Percentiles rank a stretch among this genome's conserved stretches.
These are phyloP conservation scores for Picochlorum sp. DNA, from an alignment of 139 green algal genomes.

Conservation along the genomic window DNA sequence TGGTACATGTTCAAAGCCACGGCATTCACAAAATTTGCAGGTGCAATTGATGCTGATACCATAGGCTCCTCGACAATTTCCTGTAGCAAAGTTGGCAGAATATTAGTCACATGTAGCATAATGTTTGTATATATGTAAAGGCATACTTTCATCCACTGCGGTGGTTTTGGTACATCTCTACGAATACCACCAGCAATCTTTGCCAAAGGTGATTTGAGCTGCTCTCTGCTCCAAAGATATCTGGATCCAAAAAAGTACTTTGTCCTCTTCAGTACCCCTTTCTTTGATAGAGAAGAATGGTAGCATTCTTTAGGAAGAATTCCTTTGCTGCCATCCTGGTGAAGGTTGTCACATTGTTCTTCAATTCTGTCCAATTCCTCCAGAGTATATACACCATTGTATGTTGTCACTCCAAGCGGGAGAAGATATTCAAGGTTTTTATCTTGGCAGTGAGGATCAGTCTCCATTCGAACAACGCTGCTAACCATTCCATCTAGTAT, in stretches of 20 bases:
- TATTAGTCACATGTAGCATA: slow-evolving; percentile 3
- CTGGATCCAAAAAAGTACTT: slow-evolving; percentile 68
- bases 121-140: slow-evolving; percentile 2
- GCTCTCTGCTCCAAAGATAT: slow-evolving; percentile 63
- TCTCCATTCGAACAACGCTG: neutral
- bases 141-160: slow-evolving; percentile 36
- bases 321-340: slow-evolving; percentile 9
- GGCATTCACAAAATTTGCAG: slow-evolving; percentile 40
- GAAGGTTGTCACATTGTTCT: slow-evolving; percentile 23
- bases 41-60: slow-evolving; percentile 29
- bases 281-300: slow-evolving; percentile 28
- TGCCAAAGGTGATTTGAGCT: slow-evolving; percentile 32
- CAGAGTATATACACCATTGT: slow-evolving; percentile 26
- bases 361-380: slow-evolving; percentile 48
- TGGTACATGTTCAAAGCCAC: slow-evolving; percentile 68
- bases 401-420: slow-evolving; percentile 57
- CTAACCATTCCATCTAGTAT: slow-evolving; percentile 4
- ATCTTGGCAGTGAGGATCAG: neutral
- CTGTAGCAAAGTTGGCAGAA: neutral
- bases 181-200: slow-evolving; percentile 43
- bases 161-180: slow-evolving; percentile 45
- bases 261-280: slow-evolving; percentile 46
- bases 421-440: slow-evolving; percentile 12
- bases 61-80: slow-evolving; percentile 43
- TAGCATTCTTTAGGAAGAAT: slow-evolving; percentile 42